Conservation (phyloP, 2,329 filamentous ascomycete species). For the Hypoxylon sp. region DNA sequence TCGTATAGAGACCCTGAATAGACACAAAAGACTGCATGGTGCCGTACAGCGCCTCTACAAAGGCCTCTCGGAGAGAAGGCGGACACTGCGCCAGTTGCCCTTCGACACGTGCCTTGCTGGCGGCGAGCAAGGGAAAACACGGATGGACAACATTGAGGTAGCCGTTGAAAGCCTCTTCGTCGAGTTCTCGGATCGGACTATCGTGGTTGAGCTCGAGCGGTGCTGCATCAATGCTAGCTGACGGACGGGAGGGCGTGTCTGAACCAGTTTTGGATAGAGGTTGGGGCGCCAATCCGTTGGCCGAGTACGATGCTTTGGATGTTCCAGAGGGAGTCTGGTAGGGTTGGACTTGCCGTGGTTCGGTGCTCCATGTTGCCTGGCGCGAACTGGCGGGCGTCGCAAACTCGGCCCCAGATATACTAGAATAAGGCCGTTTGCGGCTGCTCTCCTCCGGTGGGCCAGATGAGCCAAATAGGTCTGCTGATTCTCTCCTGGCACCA, state of each 20-base stretch:
- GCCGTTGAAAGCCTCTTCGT: slow-evolving; percentile 56
- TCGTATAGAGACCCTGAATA: slow-evolving; percentile 47
- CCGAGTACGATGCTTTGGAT: slow-evolving; percentile 46
- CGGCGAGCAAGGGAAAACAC: slow-evolving; percentile 71
- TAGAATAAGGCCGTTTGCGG: slow-evolving; percentile 49
- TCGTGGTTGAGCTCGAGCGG: slow-evolving; percentile 46
- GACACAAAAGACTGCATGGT: slow-evolving; percentile 63
- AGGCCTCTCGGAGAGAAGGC: slow-evolving; percentile 66
- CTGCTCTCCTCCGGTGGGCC: slow-evolving; percentile 50
- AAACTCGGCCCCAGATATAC: slow-evolving; percentile 48
- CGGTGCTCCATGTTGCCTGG: slow-evolving; percentile 57
- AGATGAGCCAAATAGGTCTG: slow-evolving; percentile 62
- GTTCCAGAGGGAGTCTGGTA: slow-evolving; percentile 48
- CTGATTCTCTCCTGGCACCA: slow-evolving; percentile 48
- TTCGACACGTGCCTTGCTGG: slow-evolving; percentile 63
- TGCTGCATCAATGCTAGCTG: slow-evolving; percentile 43
- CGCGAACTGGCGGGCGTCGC: slow-evolving; percentile 52
- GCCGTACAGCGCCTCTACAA: slow-evolving; percentile 67
- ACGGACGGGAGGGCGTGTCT: slow-evolving; percentile 47
- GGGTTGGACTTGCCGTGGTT: slow-evolving; percentile 55
- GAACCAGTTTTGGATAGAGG: slow-evolving; percentile 50
- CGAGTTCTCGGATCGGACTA: slow-evolving; percentile 48
- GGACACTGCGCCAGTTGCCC: slow-evolving; percentile 65
- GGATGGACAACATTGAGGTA: slow-evolving; percentile 72
- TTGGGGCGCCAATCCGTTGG: slow-evolving; percentile 56